A percentile compares a stretch with the other conserved stretches of the same genome.
phyloP scores from a whole-genome alignment of 2,329 filamentous ascomycete species.

The Stemphylium beticola region DNA sequence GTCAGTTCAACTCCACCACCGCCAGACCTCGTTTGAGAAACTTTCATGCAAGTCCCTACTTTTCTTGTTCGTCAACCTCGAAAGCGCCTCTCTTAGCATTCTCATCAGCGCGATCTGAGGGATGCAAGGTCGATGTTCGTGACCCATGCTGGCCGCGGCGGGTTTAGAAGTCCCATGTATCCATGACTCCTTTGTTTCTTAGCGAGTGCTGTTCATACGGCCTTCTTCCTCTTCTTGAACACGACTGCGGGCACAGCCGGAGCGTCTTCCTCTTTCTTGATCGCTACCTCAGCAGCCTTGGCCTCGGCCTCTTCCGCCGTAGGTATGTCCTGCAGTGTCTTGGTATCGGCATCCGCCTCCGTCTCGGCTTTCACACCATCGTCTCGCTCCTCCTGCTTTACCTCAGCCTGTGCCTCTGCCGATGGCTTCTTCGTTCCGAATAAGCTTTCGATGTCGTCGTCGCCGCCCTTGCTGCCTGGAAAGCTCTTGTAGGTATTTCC shows the following conservation, averaged over 20 bases:
- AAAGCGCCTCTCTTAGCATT: too few relatives aligned
- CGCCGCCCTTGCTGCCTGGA: slow-evolving; percentile 53
- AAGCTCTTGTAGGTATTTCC: slow-evolving; percentile 54
- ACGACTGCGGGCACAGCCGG: slow-evolving; percentile 58
- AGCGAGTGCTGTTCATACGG: slow-evolving; percentile 45
- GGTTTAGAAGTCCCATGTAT: background rate
- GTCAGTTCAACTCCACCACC: background rate
- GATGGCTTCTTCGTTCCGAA: slow-evolving; percentile 42
- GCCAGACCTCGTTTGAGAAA: too few relatives aligned
- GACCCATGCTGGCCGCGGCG: background rate
- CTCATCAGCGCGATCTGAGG: too few relatives aligned
- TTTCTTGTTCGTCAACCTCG: too few relatives aligned
- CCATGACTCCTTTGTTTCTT: background rate
- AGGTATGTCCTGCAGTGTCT: slow-evolving; percentile 33
- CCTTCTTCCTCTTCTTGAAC: slow-evolving; percentile 82
- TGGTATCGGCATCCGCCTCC: slow-evolving; percentile 23
- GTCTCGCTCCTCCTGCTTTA: slow-evolving; percentile 53
- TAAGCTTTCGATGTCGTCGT: slow-evolving; percentile 72
- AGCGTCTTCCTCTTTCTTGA: slow-evolving; percentile 32
- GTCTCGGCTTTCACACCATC: slow-evolving; percentile 27
- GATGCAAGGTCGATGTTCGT: background rate
- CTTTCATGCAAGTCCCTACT: too few relatives aligned
- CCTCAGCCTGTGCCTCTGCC: slow-evolving; percentile 32
- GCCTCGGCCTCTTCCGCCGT: slow-evolving; percentile 36
- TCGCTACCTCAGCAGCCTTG: slow-evolving; percentile 17